Percentiles rank a stretch among this genome's conserved stretches.
These are phyloP conservation scores for Globisporangium uncinulatum DNA, from an alignment of 352 stramenopile species.

Conservation along the genomic window DNA sequence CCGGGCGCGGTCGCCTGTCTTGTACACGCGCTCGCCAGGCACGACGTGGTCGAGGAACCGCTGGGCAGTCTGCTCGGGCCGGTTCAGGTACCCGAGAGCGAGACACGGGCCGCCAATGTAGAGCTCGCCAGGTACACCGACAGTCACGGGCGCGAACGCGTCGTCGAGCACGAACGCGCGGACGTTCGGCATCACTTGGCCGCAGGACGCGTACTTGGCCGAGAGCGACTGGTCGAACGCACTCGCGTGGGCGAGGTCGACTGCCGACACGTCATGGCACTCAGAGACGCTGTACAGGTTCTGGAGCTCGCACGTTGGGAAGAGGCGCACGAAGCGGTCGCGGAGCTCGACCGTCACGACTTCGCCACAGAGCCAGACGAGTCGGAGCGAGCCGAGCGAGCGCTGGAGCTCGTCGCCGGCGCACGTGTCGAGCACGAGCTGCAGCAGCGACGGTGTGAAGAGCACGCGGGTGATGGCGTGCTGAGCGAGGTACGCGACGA, in stretches of 20 bases:
- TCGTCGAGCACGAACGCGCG: constrained; percentile 77
- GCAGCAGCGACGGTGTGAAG: constrained; percentile 91
- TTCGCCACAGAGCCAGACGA: constrained; percentile 91
- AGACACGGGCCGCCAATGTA: constrained; percentile 86
- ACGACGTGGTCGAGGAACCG: constrained; percentile 72
- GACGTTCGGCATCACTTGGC: constrained; percentile 83
- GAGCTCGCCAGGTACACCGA: constrained; percentile 71
- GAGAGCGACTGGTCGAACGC: constrained; percentile 66
- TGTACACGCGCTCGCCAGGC: constrained; percentile 81
- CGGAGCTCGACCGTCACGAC: constrained; percentile 90
- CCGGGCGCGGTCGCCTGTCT: constrained; percentile 88
- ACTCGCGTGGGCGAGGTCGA: constrained; percentile 71
- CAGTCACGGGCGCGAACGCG: constrained; percentile 44
- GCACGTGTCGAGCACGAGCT: constrained; percentile 82
- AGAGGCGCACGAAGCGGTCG: constrained; percentile 77
- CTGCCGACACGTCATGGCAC: constrained; percentile 89
- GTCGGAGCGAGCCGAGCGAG: constrained; percentile 67
- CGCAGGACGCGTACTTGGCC: constrained; percentile 86
- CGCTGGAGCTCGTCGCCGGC: constrained; percentile 38
- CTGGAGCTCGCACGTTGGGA: constrained; percentile 82
- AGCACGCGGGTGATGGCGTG: constrained; percentile 88
- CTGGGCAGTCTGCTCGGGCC: constrained; percentile 67
- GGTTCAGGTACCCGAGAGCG: constrained; percentile 81
- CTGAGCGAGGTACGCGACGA: constrained; percentile 73
- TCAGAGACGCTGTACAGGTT: constrained; percentile 94